Percentiles rank a stretch among this genome's conserved stretches.
These are phyloP conservation scores for Aspergillus unguis DNA, from an alignment of 2,329 filamentous ascomycete genomes.

Conservation along the genomic window DNA sequence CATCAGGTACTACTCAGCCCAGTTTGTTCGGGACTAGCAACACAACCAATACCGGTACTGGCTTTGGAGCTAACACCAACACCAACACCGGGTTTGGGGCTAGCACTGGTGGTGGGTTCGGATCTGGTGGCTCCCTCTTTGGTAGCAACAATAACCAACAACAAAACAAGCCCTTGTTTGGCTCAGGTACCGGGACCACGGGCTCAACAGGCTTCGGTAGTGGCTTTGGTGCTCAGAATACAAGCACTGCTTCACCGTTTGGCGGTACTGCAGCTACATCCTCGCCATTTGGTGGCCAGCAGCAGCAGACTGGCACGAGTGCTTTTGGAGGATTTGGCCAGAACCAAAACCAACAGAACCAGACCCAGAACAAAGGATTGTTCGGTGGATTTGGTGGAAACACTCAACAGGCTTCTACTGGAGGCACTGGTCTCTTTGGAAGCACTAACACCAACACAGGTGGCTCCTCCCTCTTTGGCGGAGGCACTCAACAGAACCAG, in stretches of 20 bases:
- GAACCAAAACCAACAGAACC: slow-evolving; percentile 33
- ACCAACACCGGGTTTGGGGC: slow-evolving; percentile 16
- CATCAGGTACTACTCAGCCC: slow-evolving; percentile 32
- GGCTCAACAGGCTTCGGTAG: slow-evolving; percentile 27
- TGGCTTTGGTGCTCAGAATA: slow-evolving; percentile 38
- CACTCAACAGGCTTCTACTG: slow-evolving; percentile 41
- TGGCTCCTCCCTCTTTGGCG: slow-evolving; percentile 35
- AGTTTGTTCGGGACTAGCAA: slow-evolving; percentile 36
- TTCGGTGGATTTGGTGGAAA: slow-evolving; percentile 42
- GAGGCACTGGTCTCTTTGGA: slow-evolving; percentile 44
- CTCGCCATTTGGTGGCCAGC: slow-evolving; percentile 34
- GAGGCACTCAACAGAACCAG: slow-evolving; percentile 37
- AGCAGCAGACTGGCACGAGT: slow-evolving; percentile 30
- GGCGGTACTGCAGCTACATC: slow-evolving; percentile 24
- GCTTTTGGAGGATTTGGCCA: slow-evolving; percentile 46
- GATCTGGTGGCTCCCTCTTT: slow-evolving; percentile 41
- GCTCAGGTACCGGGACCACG: slow-evolving; percentile 21
- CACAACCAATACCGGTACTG: slow-evolving; percentile 19
- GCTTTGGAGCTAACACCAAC: slow-evolving; percentile 23
- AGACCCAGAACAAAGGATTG: slow-evolving; percentile 37
- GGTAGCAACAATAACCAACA: slow-evolving; percentile 37
- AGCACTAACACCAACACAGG: slow-evolving; percentile 21
- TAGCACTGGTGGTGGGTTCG: slow-evolving; percentile 30
- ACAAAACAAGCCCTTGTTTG: slow-evolving; percentile 35
- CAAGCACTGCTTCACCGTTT: slow-evolving; percentile 39